A percentile compares a stretch with the other conserved stretches of the same genome.
Evolutionary conservation across 1,284 basidiomycete genomes (phyloP).

Genomic region (Malassezia globosa): DNA sequence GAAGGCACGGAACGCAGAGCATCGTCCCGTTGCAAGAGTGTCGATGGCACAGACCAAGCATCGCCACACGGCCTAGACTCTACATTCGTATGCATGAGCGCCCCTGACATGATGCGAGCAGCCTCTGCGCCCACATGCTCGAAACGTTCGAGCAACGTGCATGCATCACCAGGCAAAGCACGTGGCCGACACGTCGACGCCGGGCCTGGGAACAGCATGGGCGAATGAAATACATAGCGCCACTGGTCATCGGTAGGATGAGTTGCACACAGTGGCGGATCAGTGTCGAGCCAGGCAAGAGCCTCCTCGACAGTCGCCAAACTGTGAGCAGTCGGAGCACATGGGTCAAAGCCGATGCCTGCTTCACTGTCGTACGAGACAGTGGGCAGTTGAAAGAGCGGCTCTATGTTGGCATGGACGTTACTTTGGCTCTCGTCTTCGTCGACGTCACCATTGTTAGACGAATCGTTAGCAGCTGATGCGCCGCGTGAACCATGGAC

Average conservation of each 20-base stretch:
- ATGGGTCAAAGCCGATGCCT: too few relatives aligned
- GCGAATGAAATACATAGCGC: neutral
- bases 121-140: neutral
- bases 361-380: neutral
- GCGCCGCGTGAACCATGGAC: neutral
- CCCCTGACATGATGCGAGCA: neutral
- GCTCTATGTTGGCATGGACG: neutral
- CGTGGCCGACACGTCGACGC: conserved; percentile 1
- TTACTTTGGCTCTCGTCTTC: too few relatives aligned
- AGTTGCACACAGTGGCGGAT: neutral
- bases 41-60: neutral
- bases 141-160: neutral
- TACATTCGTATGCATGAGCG: neutral
- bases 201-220: conserved; percentile 5
- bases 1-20: conserved; percentile 1
- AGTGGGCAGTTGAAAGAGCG: neutral
- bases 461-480: neutral
- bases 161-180: conserved; percentile 10
- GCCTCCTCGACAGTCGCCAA: neutral
- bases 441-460: neutral
- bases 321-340: neutral
- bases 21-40: neutral
- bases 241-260: neutral
- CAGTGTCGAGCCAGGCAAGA: neutral
- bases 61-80: neutral